These are phyloP conservation scores for Scutellaria baicalensis DNA, from an alignment of 257 asterid species.

Conservation along the genomic window DNA sequence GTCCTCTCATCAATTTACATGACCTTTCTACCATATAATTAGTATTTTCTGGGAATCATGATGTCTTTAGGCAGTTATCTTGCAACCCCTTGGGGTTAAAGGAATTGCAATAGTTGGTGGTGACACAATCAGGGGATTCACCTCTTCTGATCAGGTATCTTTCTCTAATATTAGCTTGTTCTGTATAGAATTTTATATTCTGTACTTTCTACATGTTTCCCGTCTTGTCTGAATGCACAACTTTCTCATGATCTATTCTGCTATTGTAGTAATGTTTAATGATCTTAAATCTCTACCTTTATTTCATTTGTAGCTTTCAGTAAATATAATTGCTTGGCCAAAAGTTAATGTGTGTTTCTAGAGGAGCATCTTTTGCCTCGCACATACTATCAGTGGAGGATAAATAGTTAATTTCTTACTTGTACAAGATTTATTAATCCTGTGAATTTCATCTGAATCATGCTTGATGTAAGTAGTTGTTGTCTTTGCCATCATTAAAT, in stretches of 20 bases:
- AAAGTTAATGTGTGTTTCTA: background rate
- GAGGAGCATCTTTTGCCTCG: background rate
- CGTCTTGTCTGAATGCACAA: background rate
- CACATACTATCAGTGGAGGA: background rate
- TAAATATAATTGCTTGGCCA: background rate
- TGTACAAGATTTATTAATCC: background rate
- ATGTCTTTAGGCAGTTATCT: conserved; percentile 65
- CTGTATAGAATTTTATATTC: background rate
- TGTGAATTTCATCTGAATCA: background rate
- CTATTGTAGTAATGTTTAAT: background rate
- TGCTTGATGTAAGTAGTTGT: background rate
- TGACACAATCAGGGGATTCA: conserved; percentile 81
- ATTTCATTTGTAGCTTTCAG: background rate
- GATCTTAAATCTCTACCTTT: background rate
- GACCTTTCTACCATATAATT: background rate
- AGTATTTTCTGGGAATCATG: conserved; percentile 1
- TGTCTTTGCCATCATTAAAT: background rate
- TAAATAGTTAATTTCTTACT: background rate
- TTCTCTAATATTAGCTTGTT: background rate
- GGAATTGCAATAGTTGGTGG: conserved; percentile 92
- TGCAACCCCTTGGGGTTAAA: conserved; percentile 86
- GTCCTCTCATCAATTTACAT: background rate
- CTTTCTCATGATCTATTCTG: conserved; percentile 4
- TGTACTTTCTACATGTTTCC: background rate
- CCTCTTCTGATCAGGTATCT: conserved; percentile 79